Base-by-base conservation (phyloP, 257 asterid species). In the Ilex asprella region DNA sequence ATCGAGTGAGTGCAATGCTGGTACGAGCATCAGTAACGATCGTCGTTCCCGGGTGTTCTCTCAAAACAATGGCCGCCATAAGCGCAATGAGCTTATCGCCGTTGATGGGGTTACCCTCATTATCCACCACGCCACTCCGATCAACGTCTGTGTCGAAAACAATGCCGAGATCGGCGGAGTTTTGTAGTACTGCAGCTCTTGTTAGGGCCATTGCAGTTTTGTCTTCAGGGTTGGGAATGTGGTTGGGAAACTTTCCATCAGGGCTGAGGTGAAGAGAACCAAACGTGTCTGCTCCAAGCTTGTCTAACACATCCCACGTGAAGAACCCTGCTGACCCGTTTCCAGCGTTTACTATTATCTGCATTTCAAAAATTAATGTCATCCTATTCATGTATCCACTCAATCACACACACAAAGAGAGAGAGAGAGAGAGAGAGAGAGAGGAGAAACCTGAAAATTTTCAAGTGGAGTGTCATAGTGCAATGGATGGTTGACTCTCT, bases 281-380 rank as follows among this genome's bases (percentile, higher is more conserved):
- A 58, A 91, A 91, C 7, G 98, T 88, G 79, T 91, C 96, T 14
- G 98, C 98, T 58, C 98, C 96, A 0, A 91, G 89, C 79, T 80
- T 86, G 82, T 91, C 98, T 9, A 91, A 60, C 10, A 91, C 98
- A 46, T 82, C 90, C 86, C 85, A 91, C 2, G 98, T 91, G 83
- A 88, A 91, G 83, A 91, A 91, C 1, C 98, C 96, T 60, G 96
- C 98, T 10, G 98, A 91, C 52, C 98, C 98, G 54, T 91, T 91
- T 51, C 98, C 98, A 53, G 98, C 95, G 60, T 91, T 91, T 35
- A 91, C 98, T 5, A 88, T 82, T 76, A 91, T 88, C 95, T 91
- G 90, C 79, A 70, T 46, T 74, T 47, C n/a, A n/a, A 60, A 59
- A 55, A 47, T 53, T 39, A 53, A 39, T 39, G 39, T 54, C 30